phyloP scores from a whole-genome alignment of 1,139 yeast species.

The Yamadazyma diospyri region DNA sequence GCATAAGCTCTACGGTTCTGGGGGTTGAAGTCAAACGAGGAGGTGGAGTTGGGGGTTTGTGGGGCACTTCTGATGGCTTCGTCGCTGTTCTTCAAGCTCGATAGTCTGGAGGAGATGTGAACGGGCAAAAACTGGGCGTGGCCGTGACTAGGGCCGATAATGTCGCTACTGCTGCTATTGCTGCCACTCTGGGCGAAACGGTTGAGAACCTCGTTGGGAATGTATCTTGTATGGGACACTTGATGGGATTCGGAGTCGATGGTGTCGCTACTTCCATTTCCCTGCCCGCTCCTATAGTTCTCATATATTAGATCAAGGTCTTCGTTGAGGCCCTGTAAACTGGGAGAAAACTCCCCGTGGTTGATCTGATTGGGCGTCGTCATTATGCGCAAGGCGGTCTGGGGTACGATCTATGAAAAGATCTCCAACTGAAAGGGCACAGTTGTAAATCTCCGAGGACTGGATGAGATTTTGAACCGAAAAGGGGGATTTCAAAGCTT shows the following conservation, averaged over 20 bases:
- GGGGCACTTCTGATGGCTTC: constrained; percentile 26
- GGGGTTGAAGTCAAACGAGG: constrained; percentile 28
- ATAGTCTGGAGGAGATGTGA: constrained; percentile 30
- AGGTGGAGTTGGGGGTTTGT: constrained; percentile 24
- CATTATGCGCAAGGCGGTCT: too few species aligned
- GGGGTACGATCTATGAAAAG: too few species aligned
- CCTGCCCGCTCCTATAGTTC: constrained; percentile 19
- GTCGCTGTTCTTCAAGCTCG: constrained; percentile 21
- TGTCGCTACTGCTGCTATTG: constrained; percentile 1
- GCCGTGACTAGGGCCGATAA: background rate
- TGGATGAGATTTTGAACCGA: too few species aligned
- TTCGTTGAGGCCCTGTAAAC: constrained; percentile 16
- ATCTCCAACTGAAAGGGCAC: too few species aligned
- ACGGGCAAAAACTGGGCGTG: constrained; percentile 14
- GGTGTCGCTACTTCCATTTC: constrained; percentile 26
- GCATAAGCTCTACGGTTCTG: constrained; percentile 17
- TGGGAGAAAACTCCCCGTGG: too few species aligned
- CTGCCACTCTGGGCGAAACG: background rate
- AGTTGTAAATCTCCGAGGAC: too few species aligned
- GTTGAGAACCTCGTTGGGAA: constrained; percentile 9
- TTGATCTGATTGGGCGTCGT: too few species aligned
- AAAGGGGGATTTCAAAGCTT: too few species aligned
- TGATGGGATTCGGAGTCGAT: constrained; percentile 24
- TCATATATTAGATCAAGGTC: constrained; percentile 37
- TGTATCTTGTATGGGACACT: constrained; percentile 8